Evolutionary conservation across 2,329 filamentous ascomycete species (phyloP).

Genomic region (Grosmannia clavigera): DNA sequence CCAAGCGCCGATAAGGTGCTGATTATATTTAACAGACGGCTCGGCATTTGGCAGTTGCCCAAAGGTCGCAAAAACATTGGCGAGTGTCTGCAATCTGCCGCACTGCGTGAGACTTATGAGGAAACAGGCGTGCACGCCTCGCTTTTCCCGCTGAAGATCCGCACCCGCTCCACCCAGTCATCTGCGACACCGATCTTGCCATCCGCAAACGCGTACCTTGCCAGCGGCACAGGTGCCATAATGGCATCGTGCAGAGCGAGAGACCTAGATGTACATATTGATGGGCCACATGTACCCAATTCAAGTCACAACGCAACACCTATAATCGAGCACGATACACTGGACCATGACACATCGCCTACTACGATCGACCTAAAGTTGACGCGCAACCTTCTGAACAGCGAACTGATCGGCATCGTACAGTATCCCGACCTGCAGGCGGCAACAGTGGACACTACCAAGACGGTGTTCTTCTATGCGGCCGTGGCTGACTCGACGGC

Average conservation of each 20-base stretch:
- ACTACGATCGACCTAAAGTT: slow-evolving; percentile 12
- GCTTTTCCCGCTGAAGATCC: slow-evolving; percentile 26
- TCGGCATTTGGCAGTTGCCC: slow-evolving; percentile 32
- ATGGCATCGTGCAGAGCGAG: no score
- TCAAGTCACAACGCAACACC: no score
- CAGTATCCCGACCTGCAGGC: slow-evolving; percentile 24
- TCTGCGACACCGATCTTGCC: no score
- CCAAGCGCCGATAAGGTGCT: slow-evolving; percentile 23
- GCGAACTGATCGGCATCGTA: slow-evolving; percentile 24
- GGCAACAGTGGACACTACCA: slow-evolving; percentile 19
- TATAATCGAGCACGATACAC: no score
- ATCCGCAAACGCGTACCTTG: no score
- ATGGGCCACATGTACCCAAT: no score
- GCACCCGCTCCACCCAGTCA: slow-evolving; percentile 27
- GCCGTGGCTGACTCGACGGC: slow-evolving; percentile 14
- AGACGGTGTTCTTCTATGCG: slow-evolving; percentile 28
- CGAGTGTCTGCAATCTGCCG: slow-evolving; percentile 28
- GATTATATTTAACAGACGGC: slow-evolving; percentile 29
- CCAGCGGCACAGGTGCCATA: no score
- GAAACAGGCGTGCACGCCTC: slow-evolving; percentile 31
- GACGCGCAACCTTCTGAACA: slow-evolving; percentile 19
- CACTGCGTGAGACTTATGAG: slow-evolving; percentile 34
- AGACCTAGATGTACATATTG: no score
- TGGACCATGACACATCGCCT: no score
- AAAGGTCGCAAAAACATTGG: slow-evolving; percentile 36